Evolutionary conservation across 441 rosid species (phyloP).

Genomic region (Bocquillonia castaneifolia): DNA sequence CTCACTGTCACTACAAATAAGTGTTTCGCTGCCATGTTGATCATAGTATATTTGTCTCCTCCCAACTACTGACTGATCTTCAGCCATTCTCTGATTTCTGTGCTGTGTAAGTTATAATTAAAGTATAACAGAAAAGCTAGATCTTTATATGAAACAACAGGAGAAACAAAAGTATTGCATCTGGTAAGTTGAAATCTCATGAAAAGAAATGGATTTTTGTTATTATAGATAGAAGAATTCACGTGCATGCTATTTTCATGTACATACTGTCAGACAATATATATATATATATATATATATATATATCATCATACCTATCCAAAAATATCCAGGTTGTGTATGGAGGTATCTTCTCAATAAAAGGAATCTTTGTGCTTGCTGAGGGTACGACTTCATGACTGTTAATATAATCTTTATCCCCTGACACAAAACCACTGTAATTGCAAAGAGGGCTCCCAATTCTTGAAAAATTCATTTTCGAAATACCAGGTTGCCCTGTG

Average conservation of each 20-base stretch:
- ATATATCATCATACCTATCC: constrained; percentile 41
- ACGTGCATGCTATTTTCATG: background rate
- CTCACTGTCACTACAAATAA: constrained; percentile 71
- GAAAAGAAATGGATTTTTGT: constrained; percentile 3
- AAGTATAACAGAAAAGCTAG: constrained; percentile 31
- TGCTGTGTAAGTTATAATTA: constrained; percentile 36
- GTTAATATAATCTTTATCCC: constrained; percentile 56
- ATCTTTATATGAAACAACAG: constrained; percentile 17
- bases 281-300: constrained; percentile 4
- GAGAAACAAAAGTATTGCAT: constrained; percentile 9
- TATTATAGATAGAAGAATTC: background rate
- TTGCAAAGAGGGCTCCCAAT: constrained; percentile 40
- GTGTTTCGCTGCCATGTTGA: constrained; percentile 84
- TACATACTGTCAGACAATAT: background rate
- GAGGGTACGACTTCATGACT: constrained; percentile 51
- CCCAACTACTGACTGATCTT: constrained; percentile 82
- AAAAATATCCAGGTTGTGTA: constrained; percentile 70
- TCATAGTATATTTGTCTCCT: constrained; percentile 73
- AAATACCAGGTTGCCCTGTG: constrained; percentile 27
- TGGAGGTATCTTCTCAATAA: constrained; percentile 56
- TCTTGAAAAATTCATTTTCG: constrained; percentile 35
- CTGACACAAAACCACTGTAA: constrained; percentile 47
- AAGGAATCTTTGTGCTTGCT: constrained; percentile 45
- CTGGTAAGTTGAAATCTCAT: too few species aligned
- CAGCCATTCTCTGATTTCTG: constrained; percentile 86